Evolutionary conservation across 441 rosid genomes (phyloP).

Genomic region (Hypseocharis bilobata): DNA sequence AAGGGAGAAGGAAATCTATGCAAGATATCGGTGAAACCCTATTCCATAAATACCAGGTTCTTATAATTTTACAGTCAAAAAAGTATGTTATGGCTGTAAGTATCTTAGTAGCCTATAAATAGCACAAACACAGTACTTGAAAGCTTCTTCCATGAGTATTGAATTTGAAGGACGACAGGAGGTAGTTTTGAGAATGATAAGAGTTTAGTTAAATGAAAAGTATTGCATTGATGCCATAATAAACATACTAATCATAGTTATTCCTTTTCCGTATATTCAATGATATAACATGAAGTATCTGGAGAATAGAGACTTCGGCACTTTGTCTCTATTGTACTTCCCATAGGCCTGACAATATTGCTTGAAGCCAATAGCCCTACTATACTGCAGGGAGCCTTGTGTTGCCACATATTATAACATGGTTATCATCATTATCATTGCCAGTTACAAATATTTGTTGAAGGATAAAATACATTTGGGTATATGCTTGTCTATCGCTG

Average conservation of each 20-base stretch:
- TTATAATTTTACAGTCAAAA: background rate
- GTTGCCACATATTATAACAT: background rate
- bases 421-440: too few relatives aligned
- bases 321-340: background rate
- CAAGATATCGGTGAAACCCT: background rate
- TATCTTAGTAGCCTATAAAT: background rate
- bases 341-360: background rate
- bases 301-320: slow-evolving; percentile 1
- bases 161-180: background rate
- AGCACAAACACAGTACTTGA: background rate
- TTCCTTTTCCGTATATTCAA: background rate
- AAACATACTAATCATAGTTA: background rate
- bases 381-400: background rate
- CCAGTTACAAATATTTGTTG: too few relatives aligned
- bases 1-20: background rate
- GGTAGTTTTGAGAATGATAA: background rate
- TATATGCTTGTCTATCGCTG: too few relatives aligned
- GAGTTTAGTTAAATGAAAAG: background rate
- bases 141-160: background rate
- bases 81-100: background rate
- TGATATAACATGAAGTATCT: background rate
- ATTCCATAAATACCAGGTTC: background rate
- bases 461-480: too few relatives aligned
- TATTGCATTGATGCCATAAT: background rate
- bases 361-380: background rate